These are phyloP conservation scores for Trypanosoma platydactyli DNA, from an alignment of 208 protist species.

Conservation along the genomic window DNA sequence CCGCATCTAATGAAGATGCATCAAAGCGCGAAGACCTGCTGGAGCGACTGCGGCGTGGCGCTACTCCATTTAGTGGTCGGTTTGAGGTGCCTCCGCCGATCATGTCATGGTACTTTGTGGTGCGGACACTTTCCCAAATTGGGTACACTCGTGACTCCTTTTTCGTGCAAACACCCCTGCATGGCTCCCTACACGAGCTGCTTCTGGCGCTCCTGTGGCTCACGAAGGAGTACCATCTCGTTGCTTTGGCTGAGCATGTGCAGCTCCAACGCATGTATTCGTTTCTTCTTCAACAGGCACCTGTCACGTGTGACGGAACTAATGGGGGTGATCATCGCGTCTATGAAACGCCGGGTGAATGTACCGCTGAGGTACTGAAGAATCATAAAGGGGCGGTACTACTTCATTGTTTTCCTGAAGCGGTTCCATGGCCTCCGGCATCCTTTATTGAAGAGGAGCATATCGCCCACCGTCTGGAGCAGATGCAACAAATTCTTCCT, in stretches of 20 bases:
- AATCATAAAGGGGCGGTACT: conserved; percentile 27
- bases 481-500: conserved; percentile 42
- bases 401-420: conserved; percentile 35
- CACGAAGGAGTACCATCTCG: conserved; percentile 61
- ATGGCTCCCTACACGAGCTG: conserved; percentile 54
- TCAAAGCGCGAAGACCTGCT: background rate
- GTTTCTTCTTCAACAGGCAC: conserved; percentile 44
- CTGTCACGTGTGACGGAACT: background rate
- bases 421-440: conserved; percentile 64
- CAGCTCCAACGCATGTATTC: conserved; percentile 45
- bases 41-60: background rate
- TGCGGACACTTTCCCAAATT: conserved; percentile 54
- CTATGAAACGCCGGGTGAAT: background rate
- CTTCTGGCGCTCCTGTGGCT: conserved; percentile 80
- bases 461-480: conserved; percentile 42
- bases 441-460: conserved; percentile 56
- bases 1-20: background rate
- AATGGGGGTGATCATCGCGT: background rate
- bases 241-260: conserved; percentile 69
- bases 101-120: conserved; percentile 47
- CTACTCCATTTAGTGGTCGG: conserved; percentile 6
- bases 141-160: conserved; percentile 67
- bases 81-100: conserved; percentile 30
- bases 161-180: conserved; percentile 58
- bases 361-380: background rate